Percentiles rank a stretch among this genome's conserved stretches.
Evolutionary conservation across 169 alveolate genomes (phyloP).

Genomic region (Toxoplasma gondii): DNA sequence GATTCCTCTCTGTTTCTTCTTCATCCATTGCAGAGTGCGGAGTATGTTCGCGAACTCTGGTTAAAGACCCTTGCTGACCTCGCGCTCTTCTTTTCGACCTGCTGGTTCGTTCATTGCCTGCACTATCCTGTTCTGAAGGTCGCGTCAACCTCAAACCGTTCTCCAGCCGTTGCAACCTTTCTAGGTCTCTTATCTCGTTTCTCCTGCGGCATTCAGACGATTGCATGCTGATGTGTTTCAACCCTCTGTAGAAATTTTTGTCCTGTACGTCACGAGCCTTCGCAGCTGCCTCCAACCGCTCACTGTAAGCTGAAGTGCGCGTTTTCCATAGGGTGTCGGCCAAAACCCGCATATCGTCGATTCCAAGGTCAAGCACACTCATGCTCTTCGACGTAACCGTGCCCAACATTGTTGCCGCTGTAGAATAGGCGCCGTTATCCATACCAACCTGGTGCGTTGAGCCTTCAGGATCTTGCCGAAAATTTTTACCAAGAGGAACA

Average conservation of each 20-base stretch:
- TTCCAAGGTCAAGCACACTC: slow-evolving; percentile 28
- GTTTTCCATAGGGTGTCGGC: background rate
- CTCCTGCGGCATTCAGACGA: background rate
- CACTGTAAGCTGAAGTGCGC: background rate
- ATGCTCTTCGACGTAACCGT: background rate
- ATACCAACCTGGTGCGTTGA: too few species aligned
- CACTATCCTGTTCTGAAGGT: background rate
- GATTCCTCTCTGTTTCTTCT: background rate
- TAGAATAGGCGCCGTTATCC: background rate
- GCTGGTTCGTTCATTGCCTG: background rate
- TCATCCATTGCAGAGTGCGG: background rate
- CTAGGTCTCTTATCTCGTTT: background rate
- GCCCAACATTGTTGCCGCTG: background rate
- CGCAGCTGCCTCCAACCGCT: background rate
- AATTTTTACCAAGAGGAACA: too few species aligned
- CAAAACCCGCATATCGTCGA: background rate
- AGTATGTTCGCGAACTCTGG: background rate
- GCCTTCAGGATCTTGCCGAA: too few species aligned
- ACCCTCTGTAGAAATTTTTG: background rate
- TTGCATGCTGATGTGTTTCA: background rate
- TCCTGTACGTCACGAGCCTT: background rate
- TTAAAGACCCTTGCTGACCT: background rate
- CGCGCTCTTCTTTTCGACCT: background rate
- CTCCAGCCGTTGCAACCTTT: slow-evolving; percentile 17
- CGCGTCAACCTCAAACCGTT: background rate